A percentile compares a stretch with the other conserved stretches of the same genome.
phyloP scores from a whole-genome alignment of 2,329 filamentous ascomycete species.

The Pseudogymnoascus sp. region DNA sequence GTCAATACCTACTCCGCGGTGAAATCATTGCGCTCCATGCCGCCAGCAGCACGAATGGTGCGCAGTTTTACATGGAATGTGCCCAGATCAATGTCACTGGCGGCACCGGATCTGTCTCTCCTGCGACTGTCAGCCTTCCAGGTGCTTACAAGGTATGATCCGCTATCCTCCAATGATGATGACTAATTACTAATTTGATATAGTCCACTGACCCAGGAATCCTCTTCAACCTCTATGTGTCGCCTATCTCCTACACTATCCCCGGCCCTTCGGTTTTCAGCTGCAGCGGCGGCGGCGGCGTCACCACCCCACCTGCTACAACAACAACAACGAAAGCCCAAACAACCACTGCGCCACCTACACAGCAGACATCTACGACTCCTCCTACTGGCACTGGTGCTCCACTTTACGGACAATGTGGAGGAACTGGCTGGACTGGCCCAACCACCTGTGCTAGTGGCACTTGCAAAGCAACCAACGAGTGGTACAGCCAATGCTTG shows the following conservation, averaged over 20 bases:
- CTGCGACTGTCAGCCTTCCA: neutral
- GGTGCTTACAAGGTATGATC: neutral
- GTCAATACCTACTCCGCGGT: slow-evolving; percentile 36
- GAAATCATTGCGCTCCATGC: slow-evolving; percentile 41
- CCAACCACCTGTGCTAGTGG: slow-evolving; percentile 15
- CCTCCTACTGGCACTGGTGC: slow-evolving; percentile 7
- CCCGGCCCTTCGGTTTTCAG: slow-evolving; percentile 36
- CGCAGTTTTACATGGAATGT: slow-evolving; percentile 39
- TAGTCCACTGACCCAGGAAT: slow-evolving; percentile 33
- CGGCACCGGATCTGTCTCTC: slow-evolving; percentile 15
- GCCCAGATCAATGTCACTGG: slow-evolving; percentile 34
- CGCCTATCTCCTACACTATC: slow-evolving; percentile 32
- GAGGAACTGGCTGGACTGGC: slow-evolving; percentile 12
- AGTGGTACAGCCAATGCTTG: slow-evolving; percentile 13
- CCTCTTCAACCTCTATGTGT: slow-evolving; percentile 35
- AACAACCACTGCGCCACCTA: neutral
- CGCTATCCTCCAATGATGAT: slow-evolving; percentile 14
- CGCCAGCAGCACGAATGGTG: slow-evolving; percentile 30
- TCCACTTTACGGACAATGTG: slow-evolving; percentile 12
- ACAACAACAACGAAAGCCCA: slow-evolving; percentile 1
- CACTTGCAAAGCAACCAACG: slow-evolving; percentile 13
- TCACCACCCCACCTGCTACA: neutral
- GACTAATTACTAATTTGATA: slow-evolving; percentile 26
- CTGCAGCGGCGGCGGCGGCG: neutral
- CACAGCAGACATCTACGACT: neutral